These are phyloP conservation scores for Fistulifera pelliculosa DNA, from an alignment of 108 stramenopile genomes.

Conservation along the genomic window DNA sequence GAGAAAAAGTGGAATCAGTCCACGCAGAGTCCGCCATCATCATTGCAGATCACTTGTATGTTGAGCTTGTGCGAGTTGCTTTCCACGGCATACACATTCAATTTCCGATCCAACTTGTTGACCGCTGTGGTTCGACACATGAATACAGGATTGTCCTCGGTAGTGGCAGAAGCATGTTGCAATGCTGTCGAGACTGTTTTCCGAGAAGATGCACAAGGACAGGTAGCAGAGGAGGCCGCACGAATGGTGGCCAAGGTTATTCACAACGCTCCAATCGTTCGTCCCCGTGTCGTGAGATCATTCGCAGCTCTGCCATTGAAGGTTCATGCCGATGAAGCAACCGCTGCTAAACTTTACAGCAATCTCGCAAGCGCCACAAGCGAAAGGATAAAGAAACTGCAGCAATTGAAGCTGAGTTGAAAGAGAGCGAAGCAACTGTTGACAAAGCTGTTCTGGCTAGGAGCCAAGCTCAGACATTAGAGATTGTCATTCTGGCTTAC, in stretches of 20 bases:
- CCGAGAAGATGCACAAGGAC: constrained; percentile 62
- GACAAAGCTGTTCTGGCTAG: constrained; percentile 67
- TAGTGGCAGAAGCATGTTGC: constrained; percentile 62
- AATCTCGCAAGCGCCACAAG: constrained; percentile 60
- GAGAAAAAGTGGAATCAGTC: constrained; percentile 59
- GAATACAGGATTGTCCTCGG: constrained; percentile 40
- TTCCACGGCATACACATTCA: constrained; percentile 69
- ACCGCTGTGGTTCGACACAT: constrained; percentile 53
- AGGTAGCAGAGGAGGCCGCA: constrained; percentile 73
- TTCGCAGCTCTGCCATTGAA: constrained; percentile 66
- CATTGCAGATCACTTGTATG: constrained; percentile 60
- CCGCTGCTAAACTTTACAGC: constrained; percentile 65
- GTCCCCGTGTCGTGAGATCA: constrained; percentile 54
- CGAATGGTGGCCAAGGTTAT: constrained; percentile 61
- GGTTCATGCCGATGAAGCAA: constrained; percentile 75
- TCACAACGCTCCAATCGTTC: constrained; percentile 40
- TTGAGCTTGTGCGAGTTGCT: constrained; percentile 66
- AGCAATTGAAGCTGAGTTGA: constrained; percentile 71
- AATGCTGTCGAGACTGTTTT: constrained; percentile 54
- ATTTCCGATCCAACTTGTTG: constrained; percentile 77
- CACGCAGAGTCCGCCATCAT: constrained; percentile 28
- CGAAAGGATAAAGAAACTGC: constrained; percentile 48
- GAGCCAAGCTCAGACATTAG: constrained; percentile 68
- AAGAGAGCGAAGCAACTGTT: constrained; percentile 70
- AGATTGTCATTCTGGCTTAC: constrained; percentile 70